phyloP scores from a whole-genome alignment of 192 early-diverging fungal genomes.

The Chytriomyces confervae region DNA sequence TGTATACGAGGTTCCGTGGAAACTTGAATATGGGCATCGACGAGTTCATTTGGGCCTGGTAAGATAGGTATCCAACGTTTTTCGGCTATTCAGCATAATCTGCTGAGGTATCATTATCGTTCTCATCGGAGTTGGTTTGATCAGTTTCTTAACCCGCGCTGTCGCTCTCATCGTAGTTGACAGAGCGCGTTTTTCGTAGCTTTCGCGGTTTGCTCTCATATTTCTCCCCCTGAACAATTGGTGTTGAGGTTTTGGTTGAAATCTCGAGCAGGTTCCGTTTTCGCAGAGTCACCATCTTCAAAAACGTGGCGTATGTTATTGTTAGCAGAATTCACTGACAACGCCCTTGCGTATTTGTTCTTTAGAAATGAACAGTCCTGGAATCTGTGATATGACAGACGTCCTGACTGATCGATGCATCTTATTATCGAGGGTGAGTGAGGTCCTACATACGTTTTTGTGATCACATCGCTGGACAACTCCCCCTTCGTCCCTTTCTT shows the following conservation, averaged over 20 bases:
- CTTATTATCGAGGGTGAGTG: constrained; percentile 21
- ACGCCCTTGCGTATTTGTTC: background rate
- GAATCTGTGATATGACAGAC: constrained; percentile 4
- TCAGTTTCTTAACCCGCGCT: background rate
- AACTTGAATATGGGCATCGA: background rate
- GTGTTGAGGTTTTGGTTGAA: background rate
- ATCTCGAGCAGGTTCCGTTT: background rate
- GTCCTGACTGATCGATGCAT: background rate
- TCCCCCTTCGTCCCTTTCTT: constrained; percentile 12
- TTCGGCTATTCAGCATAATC: background rate
- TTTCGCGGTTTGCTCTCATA: background rate
- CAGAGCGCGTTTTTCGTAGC: too few relatives aligned
- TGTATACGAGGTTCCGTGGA: background rate
- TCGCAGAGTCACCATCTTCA: background rate
- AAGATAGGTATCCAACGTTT: background rate
- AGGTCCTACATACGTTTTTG: constrained; percentile 19
- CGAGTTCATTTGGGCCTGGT: background rate
- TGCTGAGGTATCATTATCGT: constrained; percentile 1
- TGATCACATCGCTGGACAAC: constrained; percentile 14
- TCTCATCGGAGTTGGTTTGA: background rate
- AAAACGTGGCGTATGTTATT: background rate
- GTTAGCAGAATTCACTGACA: background rate
- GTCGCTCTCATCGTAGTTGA: too few relatives aligned
- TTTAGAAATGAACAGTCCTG: constrained; percentile 4
- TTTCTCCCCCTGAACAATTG: constrained; percentile 22